Conservation (phyloP, 495 filamentous ascomycete species). For the Clohesyomyces aquaticus region DNA sequence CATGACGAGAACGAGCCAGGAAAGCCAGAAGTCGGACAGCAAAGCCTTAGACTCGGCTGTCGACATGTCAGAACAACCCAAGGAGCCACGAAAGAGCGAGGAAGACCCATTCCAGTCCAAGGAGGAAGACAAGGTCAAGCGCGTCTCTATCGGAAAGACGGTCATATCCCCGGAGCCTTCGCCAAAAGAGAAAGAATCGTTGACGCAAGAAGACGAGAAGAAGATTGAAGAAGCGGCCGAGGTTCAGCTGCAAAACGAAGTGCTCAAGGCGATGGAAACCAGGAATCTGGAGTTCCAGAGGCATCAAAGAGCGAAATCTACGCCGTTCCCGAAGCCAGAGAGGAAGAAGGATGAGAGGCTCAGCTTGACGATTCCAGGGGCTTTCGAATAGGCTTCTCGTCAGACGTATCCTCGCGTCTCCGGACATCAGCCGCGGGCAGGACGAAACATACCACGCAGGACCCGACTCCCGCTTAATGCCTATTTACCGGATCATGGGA, state of each 20-base stretch:
- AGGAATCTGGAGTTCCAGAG: background rate
- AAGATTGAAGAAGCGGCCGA: slow-evolving; percentile 28
- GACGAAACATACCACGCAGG: no score
- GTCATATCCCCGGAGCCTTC: slow-evolving; percentile 23
- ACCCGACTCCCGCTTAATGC: slow-evolving; percentile 14
- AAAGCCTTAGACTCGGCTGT: slow-evolving; percentile 30
- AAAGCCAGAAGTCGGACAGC: slow-evolving; percentile 21
- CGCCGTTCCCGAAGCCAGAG: background rate
- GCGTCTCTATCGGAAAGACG: slow-evolving; percentile 40
- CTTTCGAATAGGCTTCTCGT: slow-evolving; percentile 30
- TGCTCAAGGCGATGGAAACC: slow-evolving; percentile 24
- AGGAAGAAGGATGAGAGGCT: slow-evolving; percentile 35
- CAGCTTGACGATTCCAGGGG: slow-evolving; percentile 38
- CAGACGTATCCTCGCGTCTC: no score
- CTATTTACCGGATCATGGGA: background rate
- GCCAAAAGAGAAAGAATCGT: slow-evolving; percentile 4
- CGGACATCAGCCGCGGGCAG: slow-evolving; percentile 5
- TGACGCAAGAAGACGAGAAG: slow-evolving; percentile 28
- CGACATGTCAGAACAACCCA: slow-evolving; percentile 28
- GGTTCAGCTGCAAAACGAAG: slow-evolving; percentile 34
- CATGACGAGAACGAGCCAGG: slow-evolving; percentile 31
- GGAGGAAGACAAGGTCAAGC: slow-evolving; percentile 21
- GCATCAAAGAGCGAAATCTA: slow-evolving; percentile 13
- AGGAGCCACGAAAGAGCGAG: slow-evolving; percentile 18
- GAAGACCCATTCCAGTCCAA: slow-evolving; percentile 37